Base-by-base conservation (phyloP, 129 eudicot species). In the Centella asiatica region DNA sequence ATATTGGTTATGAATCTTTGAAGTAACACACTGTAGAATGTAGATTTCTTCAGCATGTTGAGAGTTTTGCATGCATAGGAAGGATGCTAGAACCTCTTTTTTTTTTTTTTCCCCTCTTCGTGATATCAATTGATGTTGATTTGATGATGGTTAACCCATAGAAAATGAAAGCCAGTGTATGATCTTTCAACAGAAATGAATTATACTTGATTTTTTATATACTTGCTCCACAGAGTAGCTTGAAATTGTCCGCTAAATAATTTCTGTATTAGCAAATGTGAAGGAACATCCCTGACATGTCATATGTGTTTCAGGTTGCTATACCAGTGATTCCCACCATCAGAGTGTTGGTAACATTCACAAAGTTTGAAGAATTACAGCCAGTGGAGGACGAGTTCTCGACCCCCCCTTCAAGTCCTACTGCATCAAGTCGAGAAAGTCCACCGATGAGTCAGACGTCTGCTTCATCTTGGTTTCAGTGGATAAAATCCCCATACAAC, bases 381-480 rank as follows among this genome's bases (percentile, higher is more conserved):
- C 90, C 97, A 2, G 23, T 71, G 66, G 98, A 90, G 66, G 98
- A 90, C 61, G 98, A 87, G 75, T 90, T 90, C 60, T 71, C 94
- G 36, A 92, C 98, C 47, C 98, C 98, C 1, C 98, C 94, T 64
- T 84, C 95, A 46, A 92, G 98, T 53, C 98, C 98, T 20, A 70
- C 87, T 25, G 76, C 81, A 23, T 67, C 74, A 25, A 81, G 75
- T 55, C 73, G 45, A 25, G 95, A 81, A 65, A 78, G 81, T 76
- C 93, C 83, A 0, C 27, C 88, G 33, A 65, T 50, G 59, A 65
- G 22, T 49, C 79, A 72, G 4, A 14, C 90, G 1, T 65, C 93
- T 0, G 72, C 76, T 44, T 83, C 97, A 31, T 86, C 97, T 46
- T 90, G 97, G 97, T 86, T 83, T 67, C 89, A 80, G 74, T 90